Evolutionary conservation across 805 yeast species (phyloP).

Genomic region (Cyberlindnera xylosilytica): DNA sequence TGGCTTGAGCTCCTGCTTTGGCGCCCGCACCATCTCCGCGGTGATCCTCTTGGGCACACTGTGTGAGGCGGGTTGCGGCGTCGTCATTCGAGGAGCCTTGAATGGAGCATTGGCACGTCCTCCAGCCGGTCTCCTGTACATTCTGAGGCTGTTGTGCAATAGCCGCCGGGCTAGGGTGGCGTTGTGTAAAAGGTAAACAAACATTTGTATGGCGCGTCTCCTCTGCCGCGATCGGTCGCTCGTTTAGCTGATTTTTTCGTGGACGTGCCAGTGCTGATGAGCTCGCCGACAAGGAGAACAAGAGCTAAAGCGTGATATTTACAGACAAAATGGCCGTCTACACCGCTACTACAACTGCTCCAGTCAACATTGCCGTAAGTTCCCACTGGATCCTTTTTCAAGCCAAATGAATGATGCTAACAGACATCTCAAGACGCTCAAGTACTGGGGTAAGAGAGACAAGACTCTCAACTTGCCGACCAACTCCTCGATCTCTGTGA

Average conservation of each 20-base stretch:
- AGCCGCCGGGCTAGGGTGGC: not conserved
- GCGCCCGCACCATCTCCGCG: not conserved
- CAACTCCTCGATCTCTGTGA: constrained; percentile 92
- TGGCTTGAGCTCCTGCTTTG: not conserved
- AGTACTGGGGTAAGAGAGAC: constrained; percentile 99
- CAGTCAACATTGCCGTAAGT: constrained; percentile 92
- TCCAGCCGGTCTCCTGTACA: constrained; percentile 11
- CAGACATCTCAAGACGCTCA: constrained; percentile 56
- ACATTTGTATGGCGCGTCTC: too few relatives aligned
- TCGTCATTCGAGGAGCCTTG: constrained; percentile 17
- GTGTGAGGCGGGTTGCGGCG: constrained; percentile 2
- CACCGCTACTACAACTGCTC: constrained; percentile 87
- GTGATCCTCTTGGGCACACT: not conserved
- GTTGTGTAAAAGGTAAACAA: constrained; percentile 8
- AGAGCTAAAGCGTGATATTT: too few relatives aligned
- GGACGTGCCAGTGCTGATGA: not conserved
- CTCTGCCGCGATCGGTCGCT: too few relatives aligned
- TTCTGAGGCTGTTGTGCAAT: not conserved
- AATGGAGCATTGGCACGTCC: constrained; percentile 14
- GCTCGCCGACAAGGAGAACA: not conserved
- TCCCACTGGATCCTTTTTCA: not conserved
- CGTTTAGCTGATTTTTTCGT: constrained; percentile 2
- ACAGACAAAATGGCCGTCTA: constrained; percentile 52
- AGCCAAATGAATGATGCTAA: not conserved
- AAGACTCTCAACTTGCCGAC: constrained; percentile 87